Evolutionary conservation across 192 early-diverging fungal species (phyloP), one percentile per base, ranked within the genome.

Genomic region (Linnemannia exigua): DNA sequence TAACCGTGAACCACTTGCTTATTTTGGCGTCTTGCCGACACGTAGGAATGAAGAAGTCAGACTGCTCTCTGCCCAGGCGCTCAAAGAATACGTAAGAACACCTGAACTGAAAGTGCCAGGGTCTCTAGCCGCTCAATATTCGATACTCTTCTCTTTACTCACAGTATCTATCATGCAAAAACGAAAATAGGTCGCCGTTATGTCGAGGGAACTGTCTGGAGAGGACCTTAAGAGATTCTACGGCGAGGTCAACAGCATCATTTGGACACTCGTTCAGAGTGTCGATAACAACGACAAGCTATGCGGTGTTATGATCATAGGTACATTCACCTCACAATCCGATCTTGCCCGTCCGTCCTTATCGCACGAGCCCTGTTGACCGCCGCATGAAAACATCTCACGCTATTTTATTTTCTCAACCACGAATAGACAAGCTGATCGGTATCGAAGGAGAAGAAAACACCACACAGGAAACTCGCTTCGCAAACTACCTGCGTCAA

Each of bases 381-480:
- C 19, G 20, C 37, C 15, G 1, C 36, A 67, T 74, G 20, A n/a
- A 63, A 63, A 61, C 38, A 25, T 72, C 33, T 48, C 8, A 47
- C 28, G 16, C 67, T 25, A 50, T 5, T 47, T 50, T 19, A 47
- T 31, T 35, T 58, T 31, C 17, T 33, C n/a, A n/a, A 22, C 1
- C 25, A 11, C 28, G 20, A 22, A 63, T 84, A 97, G 96, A 97
- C 85, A 92, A 92, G 51, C 76, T 97, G 73, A 96, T 97, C 72
- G 96, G 95, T 46, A 93, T 96, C 38, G 95, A 96, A 75, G 90
- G 92, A 79, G 94, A 96, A 76, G 95, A 95, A 76, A 96, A 96
- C 85, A 92, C 94, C 25, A 94, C 91, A 61, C 93, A 95, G 86
- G 89, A 91, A 22, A 95, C 93, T 28, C 91, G 95, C 54, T 97